Evolutionary conservation across 768 basidiomycete genomes (phyloP), one percentile per base, ranked within the genome.

Genomic region (Sarcomyxa edulis): DNA sequence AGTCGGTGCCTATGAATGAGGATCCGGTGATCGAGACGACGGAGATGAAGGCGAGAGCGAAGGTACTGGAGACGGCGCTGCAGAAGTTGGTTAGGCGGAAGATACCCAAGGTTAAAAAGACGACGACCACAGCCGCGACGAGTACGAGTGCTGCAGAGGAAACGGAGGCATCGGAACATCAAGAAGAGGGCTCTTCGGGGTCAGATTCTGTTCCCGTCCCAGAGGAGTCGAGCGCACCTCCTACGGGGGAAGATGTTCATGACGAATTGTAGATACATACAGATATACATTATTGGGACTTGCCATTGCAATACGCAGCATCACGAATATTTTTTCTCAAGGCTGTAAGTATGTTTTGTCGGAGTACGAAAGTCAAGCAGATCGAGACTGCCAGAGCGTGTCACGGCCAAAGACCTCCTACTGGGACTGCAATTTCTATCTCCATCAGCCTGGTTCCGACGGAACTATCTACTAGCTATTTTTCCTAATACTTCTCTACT

Each of bases 11-110:
- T 59, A 61, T 70, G 55, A 76, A 86, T 50, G 79, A 90, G 54
- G 81, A 96, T 53, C 91, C 93, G 3, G 84, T 84, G n/a, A 76
- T 97, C 22, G 74, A 81, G 61, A 85, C 84, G 35, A 74, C 65
- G 48, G 93, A 97, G 62, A 81, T 98, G 78, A 84, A 82, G 63
- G 79, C 80, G 39, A 71, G 84, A 40, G 85, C 86, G 19, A 86
- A 84, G 71, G 72, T 72, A 30, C 64, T 96, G 24, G 91, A 95
- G 69, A 75, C 66, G 35, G 81, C 81, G 33, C 52, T 89, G 59
- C 76, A 78, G 56, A 79, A 70, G 54, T 51, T 90, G 43, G 72
- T 71, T 49, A 84, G 68, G 66, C 70, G 83, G 58, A 87, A 78
- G 64, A 64, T 69, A 30, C 80, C 84, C 2, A 84, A 83, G 59